These are phyloP conservation scores for Babesia divergens DNA, from an alignment of 169 alveolate species.

Conservation along the genomic window DNA sequence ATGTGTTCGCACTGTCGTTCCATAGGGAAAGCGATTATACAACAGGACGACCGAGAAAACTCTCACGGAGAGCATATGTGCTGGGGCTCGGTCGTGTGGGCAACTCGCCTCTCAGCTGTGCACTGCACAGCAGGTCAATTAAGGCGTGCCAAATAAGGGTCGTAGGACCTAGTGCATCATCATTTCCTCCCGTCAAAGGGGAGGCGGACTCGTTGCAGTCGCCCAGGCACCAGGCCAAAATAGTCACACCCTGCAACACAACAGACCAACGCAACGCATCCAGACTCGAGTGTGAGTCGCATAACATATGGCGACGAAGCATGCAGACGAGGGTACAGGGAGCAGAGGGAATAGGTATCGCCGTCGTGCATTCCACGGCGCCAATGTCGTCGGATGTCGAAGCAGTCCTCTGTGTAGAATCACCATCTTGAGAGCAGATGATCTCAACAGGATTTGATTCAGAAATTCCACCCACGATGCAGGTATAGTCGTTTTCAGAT, in stretches of 20 bases:
- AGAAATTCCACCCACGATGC: background rate
- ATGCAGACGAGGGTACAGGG: slow-evolving; percentile 9
- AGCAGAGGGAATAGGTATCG: background rate
- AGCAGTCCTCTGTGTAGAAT: background rate
- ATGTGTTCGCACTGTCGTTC: too few species aligned
- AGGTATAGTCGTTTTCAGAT: background rate
- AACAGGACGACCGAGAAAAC: background rate
- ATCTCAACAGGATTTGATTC: background rate
- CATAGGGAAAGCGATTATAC: too few species aligned
- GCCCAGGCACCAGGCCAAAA: background rate
- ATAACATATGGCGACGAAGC: background rate
- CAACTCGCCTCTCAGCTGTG: background rate
- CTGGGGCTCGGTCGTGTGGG: background rate
- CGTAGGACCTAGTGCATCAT: background rate
- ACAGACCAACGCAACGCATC: slow-evolving; percentile 14
- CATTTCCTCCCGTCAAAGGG: background rate
- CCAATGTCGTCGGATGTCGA: background rate
- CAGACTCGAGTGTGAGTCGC: background rate
- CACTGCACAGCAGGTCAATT: background rate
- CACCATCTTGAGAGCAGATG: background rate
- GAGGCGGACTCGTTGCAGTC: background rate
- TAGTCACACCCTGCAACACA: background rate
- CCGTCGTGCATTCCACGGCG: background rate
- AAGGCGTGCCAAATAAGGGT: slow-evolving; percentile 18
- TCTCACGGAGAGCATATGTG: background rate